Base-by-base conservation (phyloP, 192 early-diverging fungal species). In the Rhizophagus sp. region DNA sequence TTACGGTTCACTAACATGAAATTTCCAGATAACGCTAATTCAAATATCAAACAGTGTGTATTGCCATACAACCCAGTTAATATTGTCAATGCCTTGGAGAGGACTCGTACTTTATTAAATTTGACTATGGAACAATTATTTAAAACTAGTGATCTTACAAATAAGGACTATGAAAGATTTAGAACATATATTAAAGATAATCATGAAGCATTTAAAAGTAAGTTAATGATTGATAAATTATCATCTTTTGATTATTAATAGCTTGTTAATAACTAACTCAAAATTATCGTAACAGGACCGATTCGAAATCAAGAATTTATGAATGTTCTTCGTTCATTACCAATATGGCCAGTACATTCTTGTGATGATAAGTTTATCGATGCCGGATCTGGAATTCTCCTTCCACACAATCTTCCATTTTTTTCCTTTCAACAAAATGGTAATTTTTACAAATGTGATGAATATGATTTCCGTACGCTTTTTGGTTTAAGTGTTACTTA, bases 41-140 rank as follows among this genome's bases (percentile, higher is more conserved):
- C 19, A 70, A 70, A 70, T n/a, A 22, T 70, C 15, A 70, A 70
- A 24, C 68, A 70, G 13, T 70, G 68, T 30, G 6, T 70, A 70
- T 19, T 70, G 33, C 5, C 15, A 70, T 41, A 11, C 5, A 44
- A 1, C 25, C 4, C 10, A 41, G 39, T 70, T 3, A 44, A 70
- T 70, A 15, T 70, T 33, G 44, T 70, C 15, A 70, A 70, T 44
- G 33, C 34, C 19, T 11, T 70, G 33, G 68, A 70, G 4, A 70
- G n/a, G 11, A 11, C 68, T 9, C 2, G n/a, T 25, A n/a, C 11
- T 5, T 17, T 4, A n/a, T 70, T 39, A 2, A 11, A n/a, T 2
- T 39, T 22, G 11, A 24, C 68, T 44, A n/a, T 44, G 33, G 39
- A 70, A 7, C 34, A 41, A 44, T n/a, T 70, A n/a, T 70, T 70